Evolutionary conservation across 2,329 filamentous ascomycete species (phyloP).

Genomic region (Canariomyces notabilis): DNA sequence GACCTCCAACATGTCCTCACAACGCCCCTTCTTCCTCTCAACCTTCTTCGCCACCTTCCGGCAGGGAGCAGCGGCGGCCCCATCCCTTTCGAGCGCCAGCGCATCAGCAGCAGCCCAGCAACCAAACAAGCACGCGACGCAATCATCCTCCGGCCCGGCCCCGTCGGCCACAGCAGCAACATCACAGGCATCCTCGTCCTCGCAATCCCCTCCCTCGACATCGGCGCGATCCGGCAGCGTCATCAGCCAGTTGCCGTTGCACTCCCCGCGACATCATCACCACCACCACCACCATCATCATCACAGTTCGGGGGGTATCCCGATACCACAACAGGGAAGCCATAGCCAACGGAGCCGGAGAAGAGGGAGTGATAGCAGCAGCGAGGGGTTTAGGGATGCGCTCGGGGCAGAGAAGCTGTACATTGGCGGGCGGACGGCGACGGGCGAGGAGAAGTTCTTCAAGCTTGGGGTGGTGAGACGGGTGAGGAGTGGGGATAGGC

Average conservation of each 20-base stretch:
- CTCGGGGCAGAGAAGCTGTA: conserved; percentile 74
- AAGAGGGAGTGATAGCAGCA: conserved; percentile 69
- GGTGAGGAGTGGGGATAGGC: conserved; percentile 66
- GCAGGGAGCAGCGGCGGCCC: conserved; percentile 39
- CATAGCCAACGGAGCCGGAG: conserved; percentile 36
- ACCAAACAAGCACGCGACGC: conserved; percentile 35
- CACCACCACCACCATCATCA: conserved; percentile 20
- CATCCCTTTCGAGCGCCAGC: conserved; percentile 22
- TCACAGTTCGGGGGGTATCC: conserved; percentile 31
- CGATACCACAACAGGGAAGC: conserved; percentile 32
- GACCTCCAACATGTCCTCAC: conserved; percentile 41
- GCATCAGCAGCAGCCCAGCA: conserved; percentile 26
- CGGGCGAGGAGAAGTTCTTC: conserved; percentile 76
- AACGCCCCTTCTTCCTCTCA: conserved; percentile 53
- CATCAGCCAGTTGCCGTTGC: conserved; percentile 29
- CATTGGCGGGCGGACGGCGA: conserved; percentile 69
- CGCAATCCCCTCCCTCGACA: conserved; percentile 11
- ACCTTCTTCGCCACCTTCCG: conserved; percentile 53
- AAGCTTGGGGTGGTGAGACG: conserved; percentile 71
- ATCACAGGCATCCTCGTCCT: conserved; percentile 15
- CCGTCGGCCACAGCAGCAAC: conserved; percentile 18
- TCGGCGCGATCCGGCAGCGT: conserved; percentile 24
- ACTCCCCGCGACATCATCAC: conserved; percentile 26
- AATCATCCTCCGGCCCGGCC: conserved; percentile 20
- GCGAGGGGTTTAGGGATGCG: conserved; percentile 70